Evolutionary conservation across 495 filamentous ascomycete genomes (phyloP).

Genomic region (Talaromyces borbonicus): DNA sequence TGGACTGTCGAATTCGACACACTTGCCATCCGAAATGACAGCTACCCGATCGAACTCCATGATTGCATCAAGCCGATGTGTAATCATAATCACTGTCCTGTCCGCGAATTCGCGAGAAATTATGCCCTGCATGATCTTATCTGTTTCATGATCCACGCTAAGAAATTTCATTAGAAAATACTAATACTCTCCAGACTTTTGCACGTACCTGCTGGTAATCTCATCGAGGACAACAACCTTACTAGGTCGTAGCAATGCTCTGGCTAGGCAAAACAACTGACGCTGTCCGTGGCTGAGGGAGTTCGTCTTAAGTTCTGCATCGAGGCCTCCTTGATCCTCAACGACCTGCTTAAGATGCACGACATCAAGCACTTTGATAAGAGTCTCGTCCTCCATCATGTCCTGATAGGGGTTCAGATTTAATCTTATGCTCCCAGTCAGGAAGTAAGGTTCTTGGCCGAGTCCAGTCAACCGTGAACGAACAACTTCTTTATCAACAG

Average conservation of each 20-base stretch:
- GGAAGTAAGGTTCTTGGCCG: conserved; percentile 39
- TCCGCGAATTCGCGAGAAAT: conserved; percentile 18
- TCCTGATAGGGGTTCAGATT: conserved; percentile 34
- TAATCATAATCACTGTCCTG: conserved; percentile 21
- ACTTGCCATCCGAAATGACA: conserved; percentile 16
- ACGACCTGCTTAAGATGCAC: conserved; percentile 32
- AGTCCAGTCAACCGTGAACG: conserved; percentile 31
- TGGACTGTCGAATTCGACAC: conserved; percentile 21
- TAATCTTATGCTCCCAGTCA: conserved; percentile 32
- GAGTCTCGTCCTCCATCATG: conserved; percentile 21
- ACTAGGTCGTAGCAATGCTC: conserved; percentile 21
- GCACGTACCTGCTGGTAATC: conserved; percentile 13
- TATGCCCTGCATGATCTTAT: conserved; percentile 17
- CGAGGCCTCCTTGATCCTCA: conserved; percentile 28
- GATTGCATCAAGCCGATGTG: conserved; percentile 23
- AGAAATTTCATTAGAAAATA: neutral
- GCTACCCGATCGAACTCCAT: conserved; percentile 18
- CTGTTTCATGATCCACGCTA: conserved; percentile 20
- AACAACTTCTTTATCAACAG: conserved; percentile 18
- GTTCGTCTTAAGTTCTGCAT: conserved; percentile 25
- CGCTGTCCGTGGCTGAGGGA: conserved; percentile 34
- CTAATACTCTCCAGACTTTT: neutral
- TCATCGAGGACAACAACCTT: conserved; percentile 22
- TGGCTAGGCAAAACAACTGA: conserved; percentile 38
- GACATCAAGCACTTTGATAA: conserved; percentile 26